phyloP scores from a whole-genome alignment of 257 asterid species.

The Handroanthus guayacan region DNA sequence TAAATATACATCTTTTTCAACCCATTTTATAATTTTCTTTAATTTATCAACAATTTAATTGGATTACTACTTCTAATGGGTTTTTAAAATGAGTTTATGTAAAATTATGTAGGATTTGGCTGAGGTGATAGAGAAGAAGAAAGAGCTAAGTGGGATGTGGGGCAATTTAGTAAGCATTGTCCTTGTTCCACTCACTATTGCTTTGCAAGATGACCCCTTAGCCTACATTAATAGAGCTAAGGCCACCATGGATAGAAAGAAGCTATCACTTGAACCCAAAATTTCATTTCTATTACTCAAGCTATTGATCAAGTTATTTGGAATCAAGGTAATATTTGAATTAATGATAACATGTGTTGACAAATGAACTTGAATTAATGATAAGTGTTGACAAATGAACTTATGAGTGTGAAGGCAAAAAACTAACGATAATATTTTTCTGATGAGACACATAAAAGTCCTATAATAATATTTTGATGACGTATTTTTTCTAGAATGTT shows the following conservation, averaged over 20 bases:
- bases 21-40: no score
- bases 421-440: no score
- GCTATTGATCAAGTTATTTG: constrained; percentile 39
- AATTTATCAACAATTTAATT: no score
- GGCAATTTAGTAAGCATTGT: constrained; percentile 52
- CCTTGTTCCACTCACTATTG: constrained; percentile 43
- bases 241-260: constrained; percentile 54
- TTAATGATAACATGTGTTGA: background rate
- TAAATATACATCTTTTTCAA: no score
- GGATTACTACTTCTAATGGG: no score
- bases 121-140: constrained; percentile 51
- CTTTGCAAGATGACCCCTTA: constrained; percentile 49
- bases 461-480: no score
- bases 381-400: no score
- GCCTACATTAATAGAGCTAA: constrained; percentile 53
- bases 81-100: background rate
- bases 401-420: no score
- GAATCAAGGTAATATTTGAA: background rate
- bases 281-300: constrained; percentile 22
- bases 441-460: no score
- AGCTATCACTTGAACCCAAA: constrained; percentile 52
- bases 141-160: constrained; percentile 48
- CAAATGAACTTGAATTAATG: no score
- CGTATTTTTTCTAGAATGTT: no score
- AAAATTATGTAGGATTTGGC: constrained; percentile 43